Conservation (phyloP, 2,329 filamentous ascomycete genomes). For the Didymella glomerata region DNA sequence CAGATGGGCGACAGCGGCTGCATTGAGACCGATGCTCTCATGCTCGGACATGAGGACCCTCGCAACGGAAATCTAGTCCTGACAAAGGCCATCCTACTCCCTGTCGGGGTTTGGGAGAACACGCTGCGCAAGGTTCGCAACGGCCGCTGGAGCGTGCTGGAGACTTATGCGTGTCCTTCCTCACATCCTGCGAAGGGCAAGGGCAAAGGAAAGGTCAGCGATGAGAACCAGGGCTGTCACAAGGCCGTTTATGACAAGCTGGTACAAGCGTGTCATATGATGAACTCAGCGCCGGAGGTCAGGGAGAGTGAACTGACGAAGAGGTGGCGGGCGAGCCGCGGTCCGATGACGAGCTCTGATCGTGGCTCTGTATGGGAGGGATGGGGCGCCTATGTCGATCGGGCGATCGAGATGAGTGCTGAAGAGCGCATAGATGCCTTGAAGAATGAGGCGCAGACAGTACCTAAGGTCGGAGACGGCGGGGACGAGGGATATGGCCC, state of each 20-base stretch:
- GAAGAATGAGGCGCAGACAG: conserved; percentile 1
- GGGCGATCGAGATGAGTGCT: conserved; percentile 28
- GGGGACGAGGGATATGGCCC: conserved; percentile 17
- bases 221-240: conserved; percentile 24
- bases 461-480: conserved; percentile 11
- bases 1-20: conserved; percentile 13
- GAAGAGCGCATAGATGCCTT: conserved; percentile 28
- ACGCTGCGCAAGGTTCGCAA: conserved; percentile 22
- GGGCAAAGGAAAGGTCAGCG: neutral
- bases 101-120: conserved; percentile 34
- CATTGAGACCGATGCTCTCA: conserved; percentile 39
- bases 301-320: conserved; percentile 44
- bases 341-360: conserved; percentile 31
- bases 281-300: conserved; percentile 14
- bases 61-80: conserved; percentile 24
- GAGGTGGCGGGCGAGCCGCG: conserved; percentile 36
- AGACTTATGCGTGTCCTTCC: conserved; percentile 31
- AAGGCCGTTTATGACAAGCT: conserved; percentile 33
- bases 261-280: conserved; percentile 27
- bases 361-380: conserved; percentile 48
- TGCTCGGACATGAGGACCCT: conserved; percentile 35
- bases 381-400: conserved; percentile 35
- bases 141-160: conserved; percentile 29
- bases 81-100: conserved; percentile 38
- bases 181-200: neutral